Base-by-base conservation (phyloP, 345 rosid species). In the Dovyalis caffra region DNA sequence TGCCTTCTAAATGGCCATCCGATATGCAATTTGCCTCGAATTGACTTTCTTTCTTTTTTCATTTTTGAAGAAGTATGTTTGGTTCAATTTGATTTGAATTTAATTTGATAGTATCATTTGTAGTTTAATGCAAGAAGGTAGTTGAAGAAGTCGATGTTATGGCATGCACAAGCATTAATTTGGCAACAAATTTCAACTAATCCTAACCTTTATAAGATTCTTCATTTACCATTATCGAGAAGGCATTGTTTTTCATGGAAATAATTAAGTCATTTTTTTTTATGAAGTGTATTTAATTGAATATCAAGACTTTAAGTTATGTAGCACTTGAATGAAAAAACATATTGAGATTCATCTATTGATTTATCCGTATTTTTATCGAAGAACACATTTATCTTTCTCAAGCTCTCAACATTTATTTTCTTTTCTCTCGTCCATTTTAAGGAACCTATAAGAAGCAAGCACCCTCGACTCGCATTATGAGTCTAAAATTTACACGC, bases 391-490 rank as follows among this genome's bases (percentile, higher is more conserved):
- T 66, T 37, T 6, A 37, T 29, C 45, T 16, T 62, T 63, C 10
- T 70, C 26, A 34, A 26, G 70, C 35, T 25, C 63, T 68, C 25
- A 58, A 23, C 57, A 9, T 26, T 25, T 7, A 1, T 33, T 68
- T 23, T 25, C 25, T 60, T 32, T 28, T 76, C n/a, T 76, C 34
- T 5, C 47, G 29, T 63, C 63, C 18, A 71, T 40, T 37, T 66
- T 49, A 18, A 77, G 80, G 80, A 77, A 66, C 76, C 80, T 66
- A 76, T 69, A 31, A 77, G 62, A 61, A 71, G 72, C 25, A 77
- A 66, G 80, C 80, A 77, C 35, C 80, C 80, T 66, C 80, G 71
- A 37, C 80, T 77, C 56, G n/a, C 80, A 77, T 62, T 77, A 77
- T 31, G 80, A 77, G 64, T 77, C 80, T 38, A 77, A 77, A 68